A percentile compares a stretch with the other conserved stretches of the same genome.
These are phyloP conservation scores for Ustilago tritici DNA, from an alignment of 1,284 basidiomycete species.

Conservation along the genomic window DNA sequence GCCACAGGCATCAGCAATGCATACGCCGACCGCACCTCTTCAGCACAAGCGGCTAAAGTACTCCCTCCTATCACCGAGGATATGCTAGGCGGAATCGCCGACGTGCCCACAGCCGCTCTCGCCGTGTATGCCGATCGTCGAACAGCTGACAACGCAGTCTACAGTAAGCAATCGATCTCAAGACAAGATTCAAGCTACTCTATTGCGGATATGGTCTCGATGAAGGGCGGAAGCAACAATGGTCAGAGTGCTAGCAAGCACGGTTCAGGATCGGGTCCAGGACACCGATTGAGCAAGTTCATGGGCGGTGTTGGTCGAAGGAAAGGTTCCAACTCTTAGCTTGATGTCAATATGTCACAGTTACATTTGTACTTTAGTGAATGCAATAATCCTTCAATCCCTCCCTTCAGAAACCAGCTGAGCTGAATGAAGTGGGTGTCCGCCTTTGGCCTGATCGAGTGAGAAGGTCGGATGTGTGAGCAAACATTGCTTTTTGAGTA, in stretches of 20 bases:
- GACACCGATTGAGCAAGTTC: constrained; percentile 43
- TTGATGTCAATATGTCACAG: not conserved
- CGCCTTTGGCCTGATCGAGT: too few species aligned
- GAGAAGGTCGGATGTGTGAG: too few species aligned
- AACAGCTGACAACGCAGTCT: not conserved
- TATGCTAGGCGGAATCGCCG: constrained; percentile 38
- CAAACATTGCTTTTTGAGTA: too few species aligned
- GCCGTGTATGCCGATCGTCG: constrained; percentile 2
- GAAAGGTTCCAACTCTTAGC: constrained; percentile 26
- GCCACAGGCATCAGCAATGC: not conserved
- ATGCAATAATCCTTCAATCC: not conserved
- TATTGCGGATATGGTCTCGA: constrained; percentile 21
- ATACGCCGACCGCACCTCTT: constrained; percentile 9
- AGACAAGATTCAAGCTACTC: constrained; percentile 31
- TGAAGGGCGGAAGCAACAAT: constrained; percentile 15
- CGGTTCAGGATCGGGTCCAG: constrained; percentile 8
- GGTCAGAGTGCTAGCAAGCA: constrained; percentile 7
- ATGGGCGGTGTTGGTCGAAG: constrained; percentile 34
- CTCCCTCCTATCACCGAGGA: constrained; percentile 43
- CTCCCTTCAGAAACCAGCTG: not conserved
- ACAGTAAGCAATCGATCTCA: constrained; percentile 21
- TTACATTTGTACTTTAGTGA: not conserved
- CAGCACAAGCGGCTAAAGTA: constrained; percentile 8
- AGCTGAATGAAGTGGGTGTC: too few species aligned
- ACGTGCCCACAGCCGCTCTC: constrained; percentile 30